phyloP scores from a whole-genome alignment of 2,329 filamentous ascomycete species.

The Colletotrichum tofieldiae region DNA sequence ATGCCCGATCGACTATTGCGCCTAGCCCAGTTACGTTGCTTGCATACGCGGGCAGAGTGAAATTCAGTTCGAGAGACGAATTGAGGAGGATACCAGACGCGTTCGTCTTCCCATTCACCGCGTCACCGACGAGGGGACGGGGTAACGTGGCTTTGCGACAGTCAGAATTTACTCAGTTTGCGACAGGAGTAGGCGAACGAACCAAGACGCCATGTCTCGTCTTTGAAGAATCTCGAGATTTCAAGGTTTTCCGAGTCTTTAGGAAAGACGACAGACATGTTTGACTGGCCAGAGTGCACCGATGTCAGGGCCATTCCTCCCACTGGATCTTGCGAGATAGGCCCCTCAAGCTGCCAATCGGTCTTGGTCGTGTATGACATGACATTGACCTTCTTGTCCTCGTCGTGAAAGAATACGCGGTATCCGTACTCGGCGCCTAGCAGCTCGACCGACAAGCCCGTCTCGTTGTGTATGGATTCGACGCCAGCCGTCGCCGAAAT shows the following conservation, averaged over 20 bases:
- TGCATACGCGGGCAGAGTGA: slow-evolving; percentile 27
- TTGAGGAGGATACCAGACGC: slow-evolving; percentile 26
- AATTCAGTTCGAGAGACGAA: slow-evolving; percentile 13
- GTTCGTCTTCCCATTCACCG: slow-evolving; percentile 20
- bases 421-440: slow-evolving; percentile 53
- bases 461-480: slow-evolving; percentile 48
- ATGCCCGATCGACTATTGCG: slow-evolving; percentile 47
- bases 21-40: slow-evolving; percentile 9
- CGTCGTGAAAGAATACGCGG: slow-evolving; percentile 57
- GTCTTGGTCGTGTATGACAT: slow-evolving; percentile 50
- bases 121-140: slow-evolving; percentile 47
- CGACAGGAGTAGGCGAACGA: neutral
- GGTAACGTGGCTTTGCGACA: slow-evolving; percentile 52
- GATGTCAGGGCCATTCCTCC: slow-evolving; percentile 50
- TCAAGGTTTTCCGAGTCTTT: slow-evolving; percentile 53
- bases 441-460: slow-evolving; percentile 52
- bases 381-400: slow-evolving; percentile 50
- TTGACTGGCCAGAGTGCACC: slow-evolving; percentile 48
- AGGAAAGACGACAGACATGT: slow-evolving; percentile 54
- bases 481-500: slow-evolving; percentile 48
- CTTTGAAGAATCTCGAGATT: slow-evolving; percentile 48
- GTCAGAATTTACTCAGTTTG: slow-evolving; percentile 40
- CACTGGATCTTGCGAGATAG: slow-evolving; percentile 52
- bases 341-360: slow-evolving; percentile 51
- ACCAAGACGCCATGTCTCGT: slow-evolving; percentile 54